These are phyloP conservation scores for Hymenoscyphus scutula DNA, from an alignment of 2,329 filamentous ascomycete genomes.

Conservation along the genomic window DNA sequence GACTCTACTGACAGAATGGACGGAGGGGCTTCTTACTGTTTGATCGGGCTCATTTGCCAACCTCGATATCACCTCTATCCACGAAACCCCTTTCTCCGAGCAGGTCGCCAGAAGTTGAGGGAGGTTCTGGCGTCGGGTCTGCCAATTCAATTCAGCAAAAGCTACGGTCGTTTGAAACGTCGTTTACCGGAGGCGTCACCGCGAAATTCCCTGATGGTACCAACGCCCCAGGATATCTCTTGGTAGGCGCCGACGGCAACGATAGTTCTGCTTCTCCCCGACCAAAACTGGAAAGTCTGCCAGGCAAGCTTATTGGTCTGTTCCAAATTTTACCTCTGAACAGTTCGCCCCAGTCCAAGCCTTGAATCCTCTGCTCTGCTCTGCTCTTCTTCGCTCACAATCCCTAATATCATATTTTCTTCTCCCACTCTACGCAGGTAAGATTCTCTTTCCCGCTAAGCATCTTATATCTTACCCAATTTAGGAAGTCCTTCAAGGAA, in stretches of 20 bases:
- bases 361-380: constrained; percentile 52
- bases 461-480: background rate
- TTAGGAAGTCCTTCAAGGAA: constrained; percentile 39
- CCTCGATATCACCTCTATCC: constrained; percentile 42
- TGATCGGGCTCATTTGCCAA: constrained; percentile 41
- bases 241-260: constrained; percentile 42
- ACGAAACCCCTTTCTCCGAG: constrained; percentile 36
- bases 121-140: constrained; percentile 18
- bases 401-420: constrained; percentile 47
- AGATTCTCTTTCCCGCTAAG: background rate
- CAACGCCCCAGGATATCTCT: constrained; percentile 33
- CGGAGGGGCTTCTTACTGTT: constrained; percentile 41
- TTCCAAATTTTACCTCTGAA: constrained; percentile 40
- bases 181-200: constrained; percentile 18
- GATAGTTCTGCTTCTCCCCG: constrained; percentile 37
- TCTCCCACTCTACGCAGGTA: constrained; percentile 49
- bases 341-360: constrained; percentile 42
- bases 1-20: constrained; percentile 38
- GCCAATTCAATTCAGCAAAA: constrained; percentile 49
- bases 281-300: constrained; percentile 37
- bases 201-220: constrained; percentile 39
- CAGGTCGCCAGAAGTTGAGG: constrained; percentile 36
- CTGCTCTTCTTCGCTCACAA: constrained; percentile 54
- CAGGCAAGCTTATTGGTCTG: constrained; percentile 41
- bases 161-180: constrained; percentile 38